phyloP scores from a whole-genome alignment of 148 eudicot genomes.

The Simmondsia chinensis region DNA sequence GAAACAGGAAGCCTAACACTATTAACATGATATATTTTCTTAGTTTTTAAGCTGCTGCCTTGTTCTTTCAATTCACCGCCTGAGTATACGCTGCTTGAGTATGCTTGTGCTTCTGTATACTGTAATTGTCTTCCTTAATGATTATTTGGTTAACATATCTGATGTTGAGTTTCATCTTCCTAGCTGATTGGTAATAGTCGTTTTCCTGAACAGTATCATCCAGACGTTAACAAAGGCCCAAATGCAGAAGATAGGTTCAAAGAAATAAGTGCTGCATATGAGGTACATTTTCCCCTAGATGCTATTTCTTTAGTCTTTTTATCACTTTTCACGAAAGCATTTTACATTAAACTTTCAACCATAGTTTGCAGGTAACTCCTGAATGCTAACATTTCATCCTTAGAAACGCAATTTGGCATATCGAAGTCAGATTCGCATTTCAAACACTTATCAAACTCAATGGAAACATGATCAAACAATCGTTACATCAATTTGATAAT shows the following conservation, averaged over 20 bases:
- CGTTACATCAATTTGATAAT: too few species aligned
- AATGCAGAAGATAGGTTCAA: conserved; percentile 91
- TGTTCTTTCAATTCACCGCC: too few species aligned
- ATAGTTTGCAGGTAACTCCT: too few species aligned
- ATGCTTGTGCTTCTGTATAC: neutral
- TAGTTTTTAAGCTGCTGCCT: too few species aligned
- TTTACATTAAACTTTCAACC: too few species aligned
- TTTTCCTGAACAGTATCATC: conserved; percentile 63
- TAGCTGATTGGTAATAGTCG: neutral
- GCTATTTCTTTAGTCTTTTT: neutral
- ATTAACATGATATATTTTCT: too few species aligned
- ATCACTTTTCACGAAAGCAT: neutral
- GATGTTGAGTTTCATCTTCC: neutral
- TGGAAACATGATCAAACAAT: too few species aligned
- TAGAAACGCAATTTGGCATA: too few species aligned
- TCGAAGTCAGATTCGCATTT: too few species aligned
- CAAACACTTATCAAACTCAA: too few species aligned
- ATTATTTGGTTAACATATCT: neutral
- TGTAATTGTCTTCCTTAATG: neutral
- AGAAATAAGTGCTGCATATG: conserved; percentile 91
- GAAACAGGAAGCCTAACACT: too few species aligned
- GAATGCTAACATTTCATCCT: too few species aligned
- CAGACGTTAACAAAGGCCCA: conserved; percentile 67
- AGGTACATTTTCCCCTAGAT: conserved; percentile 32
- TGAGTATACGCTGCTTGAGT: neutral